Base-by-base conservation (phyloP, 129 eudicot genomes). In the Rutidosis leptorrhynchoides region DNA sequence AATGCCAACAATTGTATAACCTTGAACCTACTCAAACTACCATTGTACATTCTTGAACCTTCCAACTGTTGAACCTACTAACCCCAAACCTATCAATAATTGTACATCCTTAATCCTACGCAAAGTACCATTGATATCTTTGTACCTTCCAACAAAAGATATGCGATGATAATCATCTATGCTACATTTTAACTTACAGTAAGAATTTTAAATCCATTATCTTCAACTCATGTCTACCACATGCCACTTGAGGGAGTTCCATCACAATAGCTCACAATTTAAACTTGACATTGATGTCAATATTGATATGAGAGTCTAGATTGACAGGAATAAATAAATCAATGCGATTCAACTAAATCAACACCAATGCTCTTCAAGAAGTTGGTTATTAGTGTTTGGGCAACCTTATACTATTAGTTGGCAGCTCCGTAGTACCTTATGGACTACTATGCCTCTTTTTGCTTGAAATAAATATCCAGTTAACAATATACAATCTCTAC, bases 391-490 rank as follows among this genome's bases (percentile, higher is more conserved):
- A 15, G 29, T 65, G 72, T 45, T 28, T 22, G 59, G 66, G 65
- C 40, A 56, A 65, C 66, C 59, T 27, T 73, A 55, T 64, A 61
- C 48, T 60, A 60, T 43, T 43, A 45, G 29, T 35, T n/a, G 46
- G 59, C 51, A 32, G 60, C 61, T 71, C 76, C 62, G 61, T 60
- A 32, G 61, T 46, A 60, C 60, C 68, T 28, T 46, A 71, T 71
- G 75, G 45, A 59, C 60, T 49, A 48, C 68, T 9, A 26, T 74
- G 68, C 72, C 79, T 73, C 75, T 68, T 73, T 72, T 72, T 73
- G 66, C 54, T 24, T 65, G 66, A 62, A 23, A 62, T 46, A 40
- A 30, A 52, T 55, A 30, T 73, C 79, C 79, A 73, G 62, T 69
- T 52, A 72, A 73, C 22, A 0, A 52, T 32, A 52, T 29, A 59